Evolutionary conservation across 2,329 filamentous ascomycete species (phyloP).

Genomic region (Penicillium decumbens): DNA sequence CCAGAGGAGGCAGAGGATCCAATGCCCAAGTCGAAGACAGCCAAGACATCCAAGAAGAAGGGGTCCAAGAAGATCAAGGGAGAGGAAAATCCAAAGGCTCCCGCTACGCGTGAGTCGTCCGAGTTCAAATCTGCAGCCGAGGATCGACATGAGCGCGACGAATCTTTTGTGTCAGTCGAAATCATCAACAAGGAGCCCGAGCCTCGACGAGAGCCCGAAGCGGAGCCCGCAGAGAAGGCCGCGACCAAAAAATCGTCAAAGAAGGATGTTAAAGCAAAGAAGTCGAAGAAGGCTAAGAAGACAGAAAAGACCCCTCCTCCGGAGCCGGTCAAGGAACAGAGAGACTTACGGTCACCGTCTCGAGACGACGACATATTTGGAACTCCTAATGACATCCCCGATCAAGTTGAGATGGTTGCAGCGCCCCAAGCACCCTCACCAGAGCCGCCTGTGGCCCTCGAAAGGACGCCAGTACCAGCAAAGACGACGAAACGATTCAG

Average conservation of each 20-base stretch:
- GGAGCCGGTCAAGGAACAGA: constrained; percentile 7
- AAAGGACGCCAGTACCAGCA: constrained; percentile 29
- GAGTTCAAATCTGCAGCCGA: neutral
- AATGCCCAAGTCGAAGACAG: constrained; percentile 17
- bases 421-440: constrained; percentile 15
- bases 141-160: constrained; percentile 18
- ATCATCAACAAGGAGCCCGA: constrained; percentile 29
- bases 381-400: constrained; percentile 17
- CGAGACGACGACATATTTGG: constrained; percentile 17
- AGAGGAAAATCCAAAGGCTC: constrained; percentile 13
- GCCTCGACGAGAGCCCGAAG: constrained; percentile 27
- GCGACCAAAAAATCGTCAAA: constrained; percentile 24
- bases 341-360: constrained; percentile 7
- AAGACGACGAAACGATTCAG: constrained; percentile 38
- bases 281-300: constrained; percentile 32
- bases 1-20: constrained; percentile 12
- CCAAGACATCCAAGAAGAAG: constrained; percentile 22
- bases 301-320: constrained; percentile 15
- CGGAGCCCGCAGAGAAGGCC: constrained; percentile 18
- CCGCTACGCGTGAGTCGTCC: constrained; percentile 4
- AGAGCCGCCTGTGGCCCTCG: constrained; percentile 13
- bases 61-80: constrained; percentile 21
- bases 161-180: constrained; percentile 31
- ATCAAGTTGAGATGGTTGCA: constrained; percentile 21
- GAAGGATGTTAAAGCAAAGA: constrained; percentile 26